Evolutionary conservation across 2,329 filamentous ascomycete genomes (phyloP).

Genomic region (Diplocarpon mali): DNA sequence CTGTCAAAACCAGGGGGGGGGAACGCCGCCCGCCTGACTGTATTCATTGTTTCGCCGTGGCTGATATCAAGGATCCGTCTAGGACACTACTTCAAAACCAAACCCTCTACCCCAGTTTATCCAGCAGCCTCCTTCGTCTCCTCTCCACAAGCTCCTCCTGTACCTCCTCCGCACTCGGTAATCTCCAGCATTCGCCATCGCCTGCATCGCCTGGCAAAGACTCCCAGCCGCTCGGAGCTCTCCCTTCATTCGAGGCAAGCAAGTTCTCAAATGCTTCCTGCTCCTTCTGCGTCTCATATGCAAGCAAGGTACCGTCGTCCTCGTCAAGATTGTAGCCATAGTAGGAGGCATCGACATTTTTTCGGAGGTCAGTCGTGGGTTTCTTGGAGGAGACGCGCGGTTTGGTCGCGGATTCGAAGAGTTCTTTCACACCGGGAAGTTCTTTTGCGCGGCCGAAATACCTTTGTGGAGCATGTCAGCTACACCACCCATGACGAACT

Average conservation of each 20-base stretch:
- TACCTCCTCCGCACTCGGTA: conserved; percentile 86
- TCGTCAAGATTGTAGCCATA: conserved; percentile 92
- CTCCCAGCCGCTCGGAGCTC: conserved; percentile 63
- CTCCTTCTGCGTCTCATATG: conserved; percentile 77
- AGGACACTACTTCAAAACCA: neutral
- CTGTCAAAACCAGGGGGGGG: no score
- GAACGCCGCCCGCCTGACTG: no score
- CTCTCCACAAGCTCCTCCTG: conserved; percentile 85
- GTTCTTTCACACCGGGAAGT: conserved; percentile 87
- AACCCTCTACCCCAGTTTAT: conserved; percentile 41
- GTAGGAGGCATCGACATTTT: conserved; percentile 82
- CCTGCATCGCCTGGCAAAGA: conserved; percentile 77
- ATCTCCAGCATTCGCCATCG: conserved; percentile 69
- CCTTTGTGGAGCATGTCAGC: conserved; percentile 28
- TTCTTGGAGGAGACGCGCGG: conserved; percentile 40
- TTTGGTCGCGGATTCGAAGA: conserved; percentile 70
- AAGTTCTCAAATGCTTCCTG: conserved; percentile 65
- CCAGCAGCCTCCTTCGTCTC: conserved; percentile 69
- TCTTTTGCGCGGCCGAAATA: conserved; percentile 90
- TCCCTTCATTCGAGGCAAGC: conserved; percentile 41
- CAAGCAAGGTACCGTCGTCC: conserved; percentile 71
- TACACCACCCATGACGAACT: neutral
- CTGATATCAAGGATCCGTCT: neutral
- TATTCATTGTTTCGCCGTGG: no score
- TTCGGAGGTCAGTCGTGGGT: conserved; percentile 53